A percentile compares a stretch with the other conserved stretches of the same genome.
Conservation (phyloP, 768 basidiomycete species). For the Pleurotus cornucopiae region DNA sequence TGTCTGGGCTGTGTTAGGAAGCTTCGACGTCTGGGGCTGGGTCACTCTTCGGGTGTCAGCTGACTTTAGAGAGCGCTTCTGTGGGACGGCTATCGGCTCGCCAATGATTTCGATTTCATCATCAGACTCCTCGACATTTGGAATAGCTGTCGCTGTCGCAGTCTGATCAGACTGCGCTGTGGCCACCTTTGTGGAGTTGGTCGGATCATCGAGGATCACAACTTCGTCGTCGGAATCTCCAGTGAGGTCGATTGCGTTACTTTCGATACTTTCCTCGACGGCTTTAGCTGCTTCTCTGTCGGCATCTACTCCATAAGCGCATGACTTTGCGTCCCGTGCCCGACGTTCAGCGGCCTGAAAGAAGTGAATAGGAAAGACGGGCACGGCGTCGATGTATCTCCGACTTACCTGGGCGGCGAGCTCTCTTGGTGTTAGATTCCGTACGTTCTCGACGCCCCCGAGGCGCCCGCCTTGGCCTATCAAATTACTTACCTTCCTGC, state of each 20-base stretch:
- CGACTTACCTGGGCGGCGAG: slow-evolving; percentile 62
- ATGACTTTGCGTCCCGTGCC: slow-evolving; percentile 67
- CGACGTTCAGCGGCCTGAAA: slow-evolving; percentile 83
- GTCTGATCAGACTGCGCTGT: slow-evolving; percentile 11
- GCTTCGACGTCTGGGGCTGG: no score
- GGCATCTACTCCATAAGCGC: slow-evolving; percentile 57
- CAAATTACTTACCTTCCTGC: slow-evolving; percentile 40
- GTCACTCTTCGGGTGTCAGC: not conserved
- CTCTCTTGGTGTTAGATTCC: slow-evolving; percentile 59
- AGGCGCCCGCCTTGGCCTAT: slow-evolving; percentile 55
- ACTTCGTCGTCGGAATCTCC: slow-evolving; percentile 32
- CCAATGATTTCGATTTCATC: not conserved
- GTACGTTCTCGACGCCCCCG: slow-evolving; percentile 40
- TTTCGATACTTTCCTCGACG: slow-evolving; percentile 57
- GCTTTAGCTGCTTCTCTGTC: slow-evolving; percentile 67
- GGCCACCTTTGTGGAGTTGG: slow-evolving; percentile 20
- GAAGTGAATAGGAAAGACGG: slow-evolving; percentile 6
- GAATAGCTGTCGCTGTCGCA: slow-evolving; percentile 9
- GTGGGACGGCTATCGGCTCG: not conserved
- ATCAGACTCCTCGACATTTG: not conserved
- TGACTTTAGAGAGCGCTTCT: not conserved
- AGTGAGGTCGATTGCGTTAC: slow-evolving; percentile 60
- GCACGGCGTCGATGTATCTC: not conserved
- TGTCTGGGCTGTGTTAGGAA: not conserved
- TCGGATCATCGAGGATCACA: slow-evolving; percentile 24